Evolutionary conservation across 306 rosid species (phyloP).

Genomic region (peach (Prunus persica)): DNA sequence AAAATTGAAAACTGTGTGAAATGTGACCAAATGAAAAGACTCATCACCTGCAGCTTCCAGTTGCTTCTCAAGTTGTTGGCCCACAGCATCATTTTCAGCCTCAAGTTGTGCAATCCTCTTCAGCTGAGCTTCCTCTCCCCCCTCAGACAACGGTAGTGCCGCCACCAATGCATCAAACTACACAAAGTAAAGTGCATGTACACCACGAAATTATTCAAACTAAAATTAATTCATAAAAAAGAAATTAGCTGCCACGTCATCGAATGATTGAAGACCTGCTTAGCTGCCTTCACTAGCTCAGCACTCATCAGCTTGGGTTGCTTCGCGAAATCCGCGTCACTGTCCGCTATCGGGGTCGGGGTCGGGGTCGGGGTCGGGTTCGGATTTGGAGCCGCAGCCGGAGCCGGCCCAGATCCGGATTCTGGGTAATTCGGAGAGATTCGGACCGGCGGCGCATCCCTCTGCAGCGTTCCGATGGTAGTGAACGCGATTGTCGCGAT

Average conservation of each 20-base stretch:
- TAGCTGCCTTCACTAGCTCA: slow-evolving; percentile 14
- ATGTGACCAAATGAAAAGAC: background rate
- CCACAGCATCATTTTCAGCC: slow-evolving; percentile 7
- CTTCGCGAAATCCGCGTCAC: background rate
- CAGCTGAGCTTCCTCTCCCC: slow-evolving; percentile 18
- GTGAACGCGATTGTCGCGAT: slow-evolving; percentile 16
- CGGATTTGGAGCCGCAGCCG: no score
- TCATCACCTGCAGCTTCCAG: slow-evolving; percentile 14
- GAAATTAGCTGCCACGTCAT: background rate
- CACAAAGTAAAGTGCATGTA: background rate
- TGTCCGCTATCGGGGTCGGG: background rate
- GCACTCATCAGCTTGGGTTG: slow-evolving; percentile 26
- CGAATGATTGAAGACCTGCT: background rate
- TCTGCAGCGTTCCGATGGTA: slow-evolving; percentile 1
- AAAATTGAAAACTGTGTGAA: background rate
- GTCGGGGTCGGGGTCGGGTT: background rate
- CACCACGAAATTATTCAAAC: background rate
- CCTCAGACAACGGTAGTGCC: slow-evolving; percentile 19
- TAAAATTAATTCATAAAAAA: background rate
- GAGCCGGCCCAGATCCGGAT: background rate
- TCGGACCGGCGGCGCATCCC: slow-evolving; percentile 11
- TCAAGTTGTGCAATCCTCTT: slow-evolving; percentile 16
- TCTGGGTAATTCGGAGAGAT: slow-evolving; percentile 13
- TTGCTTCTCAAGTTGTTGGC: slow-evolving; percentile 12
- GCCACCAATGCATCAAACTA: slow-evolving; percentile 15